A percentile compares a stretch with the other conserved stretches of the same genome.
Evolutionary conservation across 2,329 filamentous ascomycete species (phyloP).

Genomic region (Ascochyta viciae-villosae): DNA sequence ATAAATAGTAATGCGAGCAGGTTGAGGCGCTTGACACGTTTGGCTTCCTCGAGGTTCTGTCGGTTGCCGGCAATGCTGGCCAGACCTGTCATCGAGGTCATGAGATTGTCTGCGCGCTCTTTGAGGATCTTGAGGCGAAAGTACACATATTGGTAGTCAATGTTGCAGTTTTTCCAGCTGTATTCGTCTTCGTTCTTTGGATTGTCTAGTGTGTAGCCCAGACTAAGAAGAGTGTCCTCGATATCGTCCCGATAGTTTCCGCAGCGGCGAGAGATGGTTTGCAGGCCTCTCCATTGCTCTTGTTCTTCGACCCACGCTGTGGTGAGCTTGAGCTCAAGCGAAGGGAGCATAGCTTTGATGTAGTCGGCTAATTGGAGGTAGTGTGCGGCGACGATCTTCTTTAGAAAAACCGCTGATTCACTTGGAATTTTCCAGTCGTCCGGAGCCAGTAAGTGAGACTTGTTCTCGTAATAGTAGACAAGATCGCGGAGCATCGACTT

Average conservation of each 20-base stretch:
- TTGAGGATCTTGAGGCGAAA: slow-evolving; percentile 44
- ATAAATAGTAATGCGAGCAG: slow-evolving; percentile 44
- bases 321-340: slow-evolving; percentile 40
- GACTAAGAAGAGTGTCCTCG: slow-evolving; percentile 40
- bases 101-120: slow-evolving; percentile 42
- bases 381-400: slow-evolving; percentile 46
- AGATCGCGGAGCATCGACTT: slow-evolving; percentile 39
- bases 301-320: slow-evolving; percentile 45
- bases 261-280: slow-evolving; percentile 44
- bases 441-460: slow-evolving; percentile 24
- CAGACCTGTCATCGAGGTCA: slow-evolving; percentile 45
- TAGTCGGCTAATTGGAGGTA: slow-evolving; percentile 45
- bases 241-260: slow-evolving; percentile 47
- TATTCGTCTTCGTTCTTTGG: background rate
- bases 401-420: slow-evolving; percentile 37
- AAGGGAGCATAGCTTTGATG: slow-evolving; percentile 46
- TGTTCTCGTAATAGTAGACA: slow-evolving; percentile 35
- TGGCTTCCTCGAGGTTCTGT: slow-evolving; percentile 46
- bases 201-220: slow-evolving; percentile 32
- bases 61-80: slow-evolving; percentile 45
- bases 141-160: slow-evolving; percentile 45
- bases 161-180: slow-evolving; percentile 37
- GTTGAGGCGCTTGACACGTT: slow-evolving; percentile 44
- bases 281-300: slow-evolving; percentile 44
- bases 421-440: slow-evolving; percentile 31